A percentile compares a stretch with the other conserved stretches of the same genome.
phyloP scores from a whole-genome alignment of 352 stramenopile genomes.

The Pelagophyceae sp. region DNA sequence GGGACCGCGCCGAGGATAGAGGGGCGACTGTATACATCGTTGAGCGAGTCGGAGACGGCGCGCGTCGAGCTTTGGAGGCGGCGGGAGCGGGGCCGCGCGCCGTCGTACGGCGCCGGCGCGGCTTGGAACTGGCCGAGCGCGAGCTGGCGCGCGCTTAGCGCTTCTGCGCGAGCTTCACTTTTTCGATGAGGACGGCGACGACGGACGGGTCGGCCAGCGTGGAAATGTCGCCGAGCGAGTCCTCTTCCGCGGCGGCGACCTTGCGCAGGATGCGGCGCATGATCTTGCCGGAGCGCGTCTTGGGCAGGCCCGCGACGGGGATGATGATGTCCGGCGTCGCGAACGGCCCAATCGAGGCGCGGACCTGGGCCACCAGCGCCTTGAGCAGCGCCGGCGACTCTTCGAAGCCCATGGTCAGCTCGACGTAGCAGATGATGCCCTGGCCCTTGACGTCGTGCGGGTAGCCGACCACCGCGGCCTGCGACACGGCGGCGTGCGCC shows the following conservation, averaged over 20 bases:
- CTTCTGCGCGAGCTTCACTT: slow-evolving; percentile 46
- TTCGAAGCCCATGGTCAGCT: slow-evolving; percentile 64
- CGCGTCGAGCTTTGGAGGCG: too few relatives aligned
- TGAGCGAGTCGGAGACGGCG: too few relatives aligned
- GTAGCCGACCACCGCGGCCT: slow-evolving; percentile 86
- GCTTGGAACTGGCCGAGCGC: too few relatives aligned
- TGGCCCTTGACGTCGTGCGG: slow-evolving; percentile 93
- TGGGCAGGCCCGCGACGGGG: slow-evolving; percentile 75
- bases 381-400: slow-evolving; percentile 57
- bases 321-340: slow-evolving; percentile 90
- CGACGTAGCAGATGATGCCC: slow-evolving; percentile 87
- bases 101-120: too few relatives aligned
- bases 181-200: slow-evolving; percentile 79
- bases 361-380: slow-evolving; percentile 63
- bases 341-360: slow-evolving; percentile 86
- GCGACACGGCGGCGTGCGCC: slow-evolving; percentile 52
- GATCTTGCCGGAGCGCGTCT: slow-evolving; percentile 94
- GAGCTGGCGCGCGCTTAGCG: too few relatives aligned
- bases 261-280: slow-evolving; percentile 97
- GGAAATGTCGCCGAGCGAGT: slow-evolving; percentile 87
- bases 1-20: too few relatives aligned
- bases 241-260: slow-evolving; percentile 84
- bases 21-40: too few relatives aligned
- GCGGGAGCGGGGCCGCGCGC: too few relatives aligned
- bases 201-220: slow-evolving; percentile 90